Percentiles rank a stretch among this genome's conserved stretches.
phyloP scores from a whole-genome alignment of 768 basidiomycete genomes.

The Leccinum disarticulatum region DNA sequence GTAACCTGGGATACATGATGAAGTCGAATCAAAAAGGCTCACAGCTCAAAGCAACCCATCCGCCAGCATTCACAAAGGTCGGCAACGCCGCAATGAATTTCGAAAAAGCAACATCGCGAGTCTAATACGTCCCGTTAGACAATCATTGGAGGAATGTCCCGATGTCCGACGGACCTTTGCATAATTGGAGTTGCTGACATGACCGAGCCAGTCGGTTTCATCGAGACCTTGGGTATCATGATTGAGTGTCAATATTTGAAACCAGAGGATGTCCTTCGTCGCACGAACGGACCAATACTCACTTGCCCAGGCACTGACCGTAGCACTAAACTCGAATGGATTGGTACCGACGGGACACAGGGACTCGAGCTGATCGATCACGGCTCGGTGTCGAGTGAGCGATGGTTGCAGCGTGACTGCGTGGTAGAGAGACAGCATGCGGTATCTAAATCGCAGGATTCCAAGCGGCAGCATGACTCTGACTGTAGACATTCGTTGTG shows the following conservation, averaged over 20 bases:
- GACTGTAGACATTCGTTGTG: neutral
- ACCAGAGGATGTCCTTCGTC: neutral
- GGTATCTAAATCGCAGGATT: constrained; percentile 13
- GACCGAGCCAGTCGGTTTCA: constrained; percentile 20
- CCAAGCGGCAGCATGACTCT: constrained; percentile 13
- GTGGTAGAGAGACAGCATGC: constrained; percentile 6
- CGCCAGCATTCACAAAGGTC: constrained; percentile 15
- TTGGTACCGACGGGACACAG: constrained; percentile 16
- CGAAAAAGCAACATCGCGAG: constrained; percentile 17
- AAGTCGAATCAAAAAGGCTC: neutral
- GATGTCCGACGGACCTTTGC: constrained; percentile 8
- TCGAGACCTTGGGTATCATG: constrained; percentile 12
- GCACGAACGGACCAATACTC: neutral
- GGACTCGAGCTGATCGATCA: constrained; percentile 14
- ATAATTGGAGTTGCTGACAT: constrained; percentile 17
- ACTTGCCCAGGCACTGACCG: constrained; percentile 15
- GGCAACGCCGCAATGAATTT: constrained; percentile 11
- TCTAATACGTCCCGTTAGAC: constrained; percentile 3
- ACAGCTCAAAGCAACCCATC: constrained; percentile 9
- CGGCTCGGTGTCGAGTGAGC: constrained; percentile 8
- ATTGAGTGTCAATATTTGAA: neutral
- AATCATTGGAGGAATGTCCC: too few species aligned
- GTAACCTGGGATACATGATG: neutral
- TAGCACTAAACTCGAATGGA: constrained; percentile 15
- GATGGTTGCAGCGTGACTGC: constrained; percentile 8